Percentiles rank a stretch among this genome's conserved stretches.
phyloP scores from a whole-genome alignment of 768 basidiomycete species.

The Hypsizygus marmoreus region DNA sequence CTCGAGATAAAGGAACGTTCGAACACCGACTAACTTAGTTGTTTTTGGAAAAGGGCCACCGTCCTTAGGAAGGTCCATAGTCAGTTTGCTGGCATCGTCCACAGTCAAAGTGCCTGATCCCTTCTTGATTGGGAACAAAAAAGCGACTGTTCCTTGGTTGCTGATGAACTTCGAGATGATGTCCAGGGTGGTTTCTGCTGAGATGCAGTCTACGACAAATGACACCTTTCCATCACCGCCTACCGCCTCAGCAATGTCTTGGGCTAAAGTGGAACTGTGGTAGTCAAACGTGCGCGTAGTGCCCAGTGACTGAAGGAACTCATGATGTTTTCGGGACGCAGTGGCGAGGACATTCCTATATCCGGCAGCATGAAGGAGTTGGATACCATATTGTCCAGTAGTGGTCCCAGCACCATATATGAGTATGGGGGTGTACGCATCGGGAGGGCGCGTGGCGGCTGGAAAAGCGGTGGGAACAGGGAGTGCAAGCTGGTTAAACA shows the following conservation, averaged over 20 bases:
- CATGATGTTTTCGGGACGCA: constrained; percentile 31
- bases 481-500: constrained; percentile 36
- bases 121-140: constrained; percentile 51
- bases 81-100: constrained; percentile 29
- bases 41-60: constrained; percentile 38
- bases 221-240: constrained; percentile 27
- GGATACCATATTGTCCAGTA: constrained; percentile 32
- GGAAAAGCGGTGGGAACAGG: constrained; percentile 35
- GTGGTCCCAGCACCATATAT: constrained; percentile 42
- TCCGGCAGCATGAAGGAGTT: constrained; percentile 34
- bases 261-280: constrained; percentile 25
- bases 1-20: constrained; percentile 42
- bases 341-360: constrained; percentile 41
- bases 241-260: constrained; percentile 28
- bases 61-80: constrained; percentile 33
- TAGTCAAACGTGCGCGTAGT: constrained; percentile 41
- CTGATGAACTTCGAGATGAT: constrained; percentile 38
- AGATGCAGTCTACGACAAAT: constrained; percentile 35
- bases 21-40: constrained; percentile 38
- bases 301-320: constrained; percentile 28
- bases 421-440: constrained; percentile 31
- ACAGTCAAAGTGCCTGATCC: constrained; percentile 37
- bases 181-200: constrained; percentile 33
- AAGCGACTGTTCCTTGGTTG: constrained; percentile 39
- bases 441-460: constrained; percentile 21